Evolutionary conservation across 169 alveolate species (phyloP), one percentile per base, ranked within the genome.

Genomic region (Cryptosporidium andersoni): DNA sequence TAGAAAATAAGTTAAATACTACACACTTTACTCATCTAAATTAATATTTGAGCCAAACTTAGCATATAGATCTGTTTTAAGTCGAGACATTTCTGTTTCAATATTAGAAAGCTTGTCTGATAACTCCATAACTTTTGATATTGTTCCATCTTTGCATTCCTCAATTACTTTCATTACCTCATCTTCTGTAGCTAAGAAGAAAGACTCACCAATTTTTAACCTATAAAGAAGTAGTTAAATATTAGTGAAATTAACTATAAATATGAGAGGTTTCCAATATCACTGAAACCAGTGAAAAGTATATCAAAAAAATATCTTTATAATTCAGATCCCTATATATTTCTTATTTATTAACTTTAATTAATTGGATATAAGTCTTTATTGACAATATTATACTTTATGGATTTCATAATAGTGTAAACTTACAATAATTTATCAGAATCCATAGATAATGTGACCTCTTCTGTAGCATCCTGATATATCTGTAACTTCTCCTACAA

Each of bases 361-460:
- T 25, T 25, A 25, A 25, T 25, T 25, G 0, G 25, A 25, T 25
- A 25, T 25, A 25, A 25, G 25, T 25, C 25, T 25, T 25, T 25
- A 25, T 25, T 25, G 25, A 25, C 25, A 25, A 25, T 25, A 25
- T 25, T 25, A 25, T 25, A 25, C 0, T 25, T 25, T 25, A 25
- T 25, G 25, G 25, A 25, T 25, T 25, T 25, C 25, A 25, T 25
- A 25, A 25, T 25, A 25, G 25, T 25, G 5, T 47, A 74, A 74
- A 74, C 85, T 74, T 74, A 74, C 85, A 74, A 52, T 39, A 74
- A 40, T 56, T 68, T 68, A 11, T 74, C 85, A 1, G 85, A 68
- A 42, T 74, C 74, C 85, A 74, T 74, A n/a, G 74, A 74, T 25
- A 74, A 37, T 12, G 85, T 14, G 47, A 74, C 60, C 34, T 74